A percentile compares a stretch with the other conserved stretches of the same genome.
phyloP scores from a whole-genome alignment of 2,329 filamentous ascomycete genomes.

The Tolypocladium ovalisporum region DNA sequence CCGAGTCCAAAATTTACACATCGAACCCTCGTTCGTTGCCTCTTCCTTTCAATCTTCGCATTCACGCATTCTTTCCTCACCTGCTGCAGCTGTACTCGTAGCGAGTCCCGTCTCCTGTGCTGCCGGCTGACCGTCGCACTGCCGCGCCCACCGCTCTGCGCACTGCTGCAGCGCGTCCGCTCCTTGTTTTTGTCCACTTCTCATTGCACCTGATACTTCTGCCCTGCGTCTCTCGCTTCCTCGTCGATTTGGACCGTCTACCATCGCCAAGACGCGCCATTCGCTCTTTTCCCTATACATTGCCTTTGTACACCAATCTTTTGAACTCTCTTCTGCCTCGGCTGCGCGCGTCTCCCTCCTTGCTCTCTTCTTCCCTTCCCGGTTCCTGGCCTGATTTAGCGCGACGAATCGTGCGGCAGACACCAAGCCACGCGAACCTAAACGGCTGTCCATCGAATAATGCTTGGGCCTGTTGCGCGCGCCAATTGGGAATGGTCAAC shows the following conservation, averaged over 20 bases:
- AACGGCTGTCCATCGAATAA: not conserved
- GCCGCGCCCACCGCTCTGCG: not conserved
- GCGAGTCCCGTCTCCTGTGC: not conserved
- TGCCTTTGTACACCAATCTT: not conserved
- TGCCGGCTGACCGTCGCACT: not conserved
- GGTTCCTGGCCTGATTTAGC: not conserved
- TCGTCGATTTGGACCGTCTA: not conserved
- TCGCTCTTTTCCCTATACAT: not conserved
- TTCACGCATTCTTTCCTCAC: not conserved
- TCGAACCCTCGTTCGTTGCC: not conserved
- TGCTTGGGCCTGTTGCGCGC: not conserved
- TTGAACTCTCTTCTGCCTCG: not conserved
- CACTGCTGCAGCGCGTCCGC: not conserved
- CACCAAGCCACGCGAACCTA: not conserved
- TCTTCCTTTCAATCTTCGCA: not conserved
- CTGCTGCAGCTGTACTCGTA: not conserved
- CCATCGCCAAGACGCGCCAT: not conserved
- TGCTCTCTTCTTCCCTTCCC: not conserved
- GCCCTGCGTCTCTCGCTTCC: not conserved
- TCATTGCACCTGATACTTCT: not conserved
- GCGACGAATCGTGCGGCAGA: not conserved
- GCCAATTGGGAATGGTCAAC: not conserved
- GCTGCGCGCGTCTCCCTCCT: not conserved
- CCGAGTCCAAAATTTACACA: not conserved
- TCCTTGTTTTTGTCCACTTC: not conserved